Base-by-base conservation (phyloP, 2,329 filamentous ascomycete genomes). In the Curvularia sp. region DNA sequence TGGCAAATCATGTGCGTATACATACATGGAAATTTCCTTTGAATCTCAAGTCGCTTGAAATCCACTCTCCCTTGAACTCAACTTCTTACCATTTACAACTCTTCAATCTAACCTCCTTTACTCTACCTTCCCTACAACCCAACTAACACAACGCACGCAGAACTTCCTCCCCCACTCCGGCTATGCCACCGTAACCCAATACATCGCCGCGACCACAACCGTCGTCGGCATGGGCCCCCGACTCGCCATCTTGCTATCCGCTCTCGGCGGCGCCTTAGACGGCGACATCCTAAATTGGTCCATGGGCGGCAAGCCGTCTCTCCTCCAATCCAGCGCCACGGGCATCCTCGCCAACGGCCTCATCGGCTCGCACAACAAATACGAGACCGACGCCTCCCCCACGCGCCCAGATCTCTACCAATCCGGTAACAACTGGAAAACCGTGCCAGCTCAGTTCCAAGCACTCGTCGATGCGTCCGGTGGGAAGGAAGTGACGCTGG, bases 291-390 rank as follows among this genome's bases (percentile, higher is more conserved):
- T 63, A 20, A 55, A 43, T 18, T 70, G 67, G 66, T 63, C 58
- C 1, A 70, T 70, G 3, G 67, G 64, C n/a, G 66, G 67, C 43
- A 69, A 55, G 22, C 67, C 67, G 7, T 57, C 66, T 24, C 58
- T 70, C 20, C 50, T 51, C 13, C 66, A 70, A 46, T 66, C 61
- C 12, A 64, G 66, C 6, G 41, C 46, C 1, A 68, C 65, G 1
- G 66, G 67, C 5, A 30, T 64, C 4, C 48, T 70, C 7, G 66
- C 57, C 8, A 70, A 70, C 13, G 66, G 66, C 0, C 54, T 70
- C 9, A 57, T 33, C 12, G 67, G 67, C 6, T 65, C 62, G 5
- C 67, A 70, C 60, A 70, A 70, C 58, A 69, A 69, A 33, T 70
- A 69, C 30, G 67, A 70, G 35, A 52, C 56, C 4, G 67, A 70